Base-by-base conservation (phyloP, 1,284 basidiomycete genomes). In the Pseudozyma tsukubaensis region DNA sequence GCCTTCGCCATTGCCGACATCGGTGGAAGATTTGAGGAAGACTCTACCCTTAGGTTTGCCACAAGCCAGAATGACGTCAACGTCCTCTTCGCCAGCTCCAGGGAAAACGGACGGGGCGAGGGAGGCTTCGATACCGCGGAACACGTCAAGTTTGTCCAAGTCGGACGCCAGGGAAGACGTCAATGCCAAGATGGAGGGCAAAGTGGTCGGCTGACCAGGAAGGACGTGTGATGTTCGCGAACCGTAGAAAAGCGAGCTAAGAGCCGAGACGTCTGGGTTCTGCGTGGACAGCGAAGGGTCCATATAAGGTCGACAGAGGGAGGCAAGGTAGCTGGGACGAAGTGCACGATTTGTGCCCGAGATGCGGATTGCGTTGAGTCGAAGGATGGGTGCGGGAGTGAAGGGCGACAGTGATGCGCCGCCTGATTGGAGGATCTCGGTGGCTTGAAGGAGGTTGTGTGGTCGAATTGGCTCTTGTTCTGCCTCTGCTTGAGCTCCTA, bases 1-100 rank as follows among this genome's bases (percentile, higher is more conserved):
- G 9, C 94, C 96, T 85, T 98, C 96, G 54, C 92, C 92, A 61
- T 97, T 94, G 10, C 97, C 97, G 4, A 98, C 88, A 81, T 98
- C 94, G 1, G 96, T 98, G 1, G 92, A 89, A 0, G 91, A 94
- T 79, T 92, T 94, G 21, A 96, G 83, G 79, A 90, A 94, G 77
- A 92, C 90, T 35, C 92, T 86, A 1, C 93, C 90, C 53, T 89
- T 89, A 83, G 97, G 94, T 47, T 89, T 88, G 29, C 66, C 59
- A 12, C 93, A 89, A 42, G 88, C 87, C 80, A 97, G 89, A 0
- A 97, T 89, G 42, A 98, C 84, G 81, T 97, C 94, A n/a, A 98
- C 90, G 76, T 94, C 93, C 37, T 90, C 88, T 0, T 86, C 85
- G 19, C 87, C 85, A 0, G 92, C 90, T 4, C 89, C 85, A 0